Percentiles rank a stretch among this genome's conserved stretches.
Conservation (phyloP, 225 moss, liverwort and hornwort genomes). For the Neckera pumila region DNA sequence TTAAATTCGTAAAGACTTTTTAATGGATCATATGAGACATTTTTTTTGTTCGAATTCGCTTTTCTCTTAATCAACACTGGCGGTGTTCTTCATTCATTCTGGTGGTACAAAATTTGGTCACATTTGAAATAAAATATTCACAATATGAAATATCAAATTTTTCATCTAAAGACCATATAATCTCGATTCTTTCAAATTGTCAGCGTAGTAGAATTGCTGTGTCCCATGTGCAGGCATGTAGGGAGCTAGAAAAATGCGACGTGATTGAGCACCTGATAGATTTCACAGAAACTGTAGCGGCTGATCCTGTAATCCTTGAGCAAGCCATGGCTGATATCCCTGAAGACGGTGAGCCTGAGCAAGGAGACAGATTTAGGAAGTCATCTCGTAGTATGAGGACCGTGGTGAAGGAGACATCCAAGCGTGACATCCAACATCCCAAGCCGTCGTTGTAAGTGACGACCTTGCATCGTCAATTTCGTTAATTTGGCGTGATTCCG, state of each 20-base stretch:
- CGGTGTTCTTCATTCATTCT: background rate
- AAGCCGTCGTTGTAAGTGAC: constrained; percentile 32
- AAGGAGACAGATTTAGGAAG: background rate
- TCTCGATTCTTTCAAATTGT: background rate
- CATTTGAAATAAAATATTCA: background rate
- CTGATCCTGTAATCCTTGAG: constrained; percentile 42
- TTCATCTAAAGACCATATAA: background rate
- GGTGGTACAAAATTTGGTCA: background rate
- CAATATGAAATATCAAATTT: background rate
- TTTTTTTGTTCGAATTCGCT: background rate
- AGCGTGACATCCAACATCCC: constrained; percentile 32
- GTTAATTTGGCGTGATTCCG: background rate
- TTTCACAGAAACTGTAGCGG: constrained; percentile 64
- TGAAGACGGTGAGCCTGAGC: constrained; percentile 7
- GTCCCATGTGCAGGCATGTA: constrained; percentile 33
- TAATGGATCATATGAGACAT: background rate
- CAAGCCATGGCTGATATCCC: constrained; percentile 21
- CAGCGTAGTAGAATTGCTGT: background rate
- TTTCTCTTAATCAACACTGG: background rate
- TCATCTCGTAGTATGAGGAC: background rate
- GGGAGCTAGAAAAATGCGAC: constrained; percentile 78
- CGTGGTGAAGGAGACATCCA: constrained; percentile 20
- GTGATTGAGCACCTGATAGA: constrained; percentile 95
- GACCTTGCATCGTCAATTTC: background rate
- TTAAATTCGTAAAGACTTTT: background rate